These are phyloP conservation scores for Sporothrix inflata DNA, from an alignment of 2,329 filamentous ascomycete species.

Conservation along the genomic window DNA sequence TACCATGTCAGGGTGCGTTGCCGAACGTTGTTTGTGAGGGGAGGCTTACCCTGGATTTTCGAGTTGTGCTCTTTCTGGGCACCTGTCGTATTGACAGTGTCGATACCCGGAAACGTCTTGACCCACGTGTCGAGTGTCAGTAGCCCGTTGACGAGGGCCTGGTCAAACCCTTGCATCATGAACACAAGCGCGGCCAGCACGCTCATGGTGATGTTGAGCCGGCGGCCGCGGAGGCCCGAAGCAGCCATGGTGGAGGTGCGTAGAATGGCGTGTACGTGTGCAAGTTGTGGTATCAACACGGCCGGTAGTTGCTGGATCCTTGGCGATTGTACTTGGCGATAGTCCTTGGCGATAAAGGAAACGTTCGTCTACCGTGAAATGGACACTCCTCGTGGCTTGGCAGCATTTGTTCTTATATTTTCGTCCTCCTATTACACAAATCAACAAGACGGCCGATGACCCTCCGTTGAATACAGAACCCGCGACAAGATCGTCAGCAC, in stretches of 20 bases:
- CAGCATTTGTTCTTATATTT: neutral
- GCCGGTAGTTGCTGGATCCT: neutral
- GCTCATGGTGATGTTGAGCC: constrained; percentile 2
- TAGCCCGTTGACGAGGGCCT: constrained; percentile 75
- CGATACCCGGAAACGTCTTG: constrained; percentile 56
- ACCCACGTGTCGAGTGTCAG: constrained; percentile 69
- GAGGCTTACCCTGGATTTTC: constrained; percentile 48
- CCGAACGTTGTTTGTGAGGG: no score
- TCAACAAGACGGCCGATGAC: neutral
- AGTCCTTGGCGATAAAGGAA: neutral
- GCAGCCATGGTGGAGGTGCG: neutral
- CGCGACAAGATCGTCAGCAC: neutral
- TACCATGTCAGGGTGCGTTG: neutral
- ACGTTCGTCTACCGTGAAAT: neutral
- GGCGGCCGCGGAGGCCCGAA: neutral
- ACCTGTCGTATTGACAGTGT: constrained; percentile 45
- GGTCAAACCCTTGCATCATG: constrained; percentile 45
- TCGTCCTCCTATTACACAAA: neutral
- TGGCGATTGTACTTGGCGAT: neutral
- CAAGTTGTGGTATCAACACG: no score
- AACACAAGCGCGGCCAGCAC: neutral
- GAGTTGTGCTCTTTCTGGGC: constrained; percentile 49
- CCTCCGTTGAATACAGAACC: neutral
- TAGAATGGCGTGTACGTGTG: neutral
- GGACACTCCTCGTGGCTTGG: neutral